phyloP scores from a whole-genome alignment of 2,329 filamentous ascomycete genomes.

The Phyllosticta capitalensis region DNA sequence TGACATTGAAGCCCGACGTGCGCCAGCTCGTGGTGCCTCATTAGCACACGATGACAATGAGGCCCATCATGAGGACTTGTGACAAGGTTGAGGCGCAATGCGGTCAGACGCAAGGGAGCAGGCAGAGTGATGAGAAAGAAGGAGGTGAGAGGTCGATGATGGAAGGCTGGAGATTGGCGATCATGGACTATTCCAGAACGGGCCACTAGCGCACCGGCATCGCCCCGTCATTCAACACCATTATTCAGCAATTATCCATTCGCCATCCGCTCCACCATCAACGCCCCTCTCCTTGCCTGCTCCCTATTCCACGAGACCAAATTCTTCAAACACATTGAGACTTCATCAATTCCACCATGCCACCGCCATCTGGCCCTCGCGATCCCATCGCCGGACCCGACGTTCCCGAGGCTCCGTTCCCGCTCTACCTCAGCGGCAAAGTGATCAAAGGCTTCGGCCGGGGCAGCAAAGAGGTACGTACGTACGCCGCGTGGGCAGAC shows the following conservation, averaged over 20 bases:
- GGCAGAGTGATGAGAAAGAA: not conserved
- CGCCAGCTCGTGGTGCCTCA: not conserved
- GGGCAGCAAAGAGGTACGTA: constrained; percentile 74
- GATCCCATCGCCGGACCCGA: constrained; percentile 65
- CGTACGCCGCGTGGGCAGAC: not conserved
- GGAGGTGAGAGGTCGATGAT: not conserved
- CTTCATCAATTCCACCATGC: not conserved
- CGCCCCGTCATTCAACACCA: not conserved
- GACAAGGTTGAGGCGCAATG: not conserved
- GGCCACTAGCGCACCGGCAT: not conserved
- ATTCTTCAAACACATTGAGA: not conserved
- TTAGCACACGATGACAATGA: not conserved
- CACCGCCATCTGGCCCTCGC: constrained; percentile 42
- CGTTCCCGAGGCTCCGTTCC: constrained; percentile 71
- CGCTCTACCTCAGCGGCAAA: constrained; percentile 71
- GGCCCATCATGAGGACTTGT: not conserved
- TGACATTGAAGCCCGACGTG: not conserved
- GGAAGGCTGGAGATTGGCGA: too few relatives aligned
- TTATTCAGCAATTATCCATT: not conserved
- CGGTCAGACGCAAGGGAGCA: not conserved
- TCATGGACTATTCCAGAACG: not conserved
- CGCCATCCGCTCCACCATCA: not conserved
- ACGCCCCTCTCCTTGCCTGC: not conserved
- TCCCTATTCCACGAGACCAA: not conserved
- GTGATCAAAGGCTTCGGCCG: constrained; percentile 91